Evolutionary conservation across 192 early-diverging fungal genomes (phyloP).

Genomic region (Podila epicladia): DNA sequence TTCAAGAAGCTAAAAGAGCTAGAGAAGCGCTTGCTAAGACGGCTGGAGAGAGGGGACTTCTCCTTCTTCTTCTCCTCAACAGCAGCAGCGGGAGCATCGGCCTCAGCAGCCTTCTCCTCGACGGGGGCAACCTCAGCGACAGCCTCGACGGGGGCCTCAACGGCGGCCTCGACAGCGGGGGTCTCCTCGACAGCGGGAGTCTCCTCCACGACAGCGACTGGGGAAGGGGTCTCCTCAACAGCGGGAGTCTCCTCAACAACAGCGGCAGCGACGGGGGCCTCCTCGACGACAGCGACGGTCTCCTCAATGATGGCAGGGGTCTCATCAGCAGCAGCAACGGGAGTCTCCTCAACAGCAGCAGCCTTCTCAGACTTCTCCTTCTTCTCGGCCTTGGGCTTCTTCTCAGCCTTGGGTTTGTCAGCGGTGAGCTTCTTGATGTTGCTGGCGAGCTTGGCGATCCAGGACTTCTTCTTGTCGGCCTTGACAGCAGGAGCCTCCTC

Average conservation of each 20-base stretch:
- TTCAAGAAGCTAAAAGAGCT: neutral
- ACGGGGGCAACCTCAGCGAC: neutral
- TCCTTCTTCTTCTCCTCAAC: slow-evolving; percentile 3
- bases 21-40: too few relatives aligned
- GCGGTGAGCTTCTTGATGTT: slow-evolving; percentile 40
- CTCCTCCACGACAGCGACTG: neutral
- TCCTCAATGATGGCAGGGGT: slow-evolving; percentile 4
- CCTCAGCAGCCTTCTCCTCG: neutral
- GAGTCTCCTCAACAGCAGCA: slow-evolving; percentile 2
- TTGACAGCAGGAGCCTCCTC: slow-evolving; percentile 23
- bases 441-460: slow-evolving; percentile 42
- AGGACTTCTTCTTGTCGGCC: slow-evolving; percentile 47
- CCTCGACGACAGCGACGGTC: neutral
- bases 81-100: slow-evolving; percentile 2
- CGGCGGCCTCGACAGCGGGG: slow-evolving; percentile 3
- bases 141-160: neutral
- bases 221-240: slow-evolving; percentile 1
- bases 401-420: slow-evolving; percentile 4
- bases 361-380: slow-evolving; percentile 3
- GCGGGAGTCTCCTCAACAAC: slow-evolving; percentile 1
- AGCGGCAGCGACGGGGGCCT: neutral
- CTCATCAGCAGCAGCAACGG: slow-evolving; percentile 13
- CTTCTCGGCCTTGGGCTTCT: slow-evolving; percentile 51
- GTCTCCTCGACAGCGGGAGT: slow-evolving; percentile 4
- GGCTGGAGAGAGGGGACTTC: too few relatives aligned